Evolutionary conservation across 1,139 yeast genomes (phyloP), one percentile per base, ranked within the genome.

Genomic region (Tardiomyces digboiensis): DNA sequence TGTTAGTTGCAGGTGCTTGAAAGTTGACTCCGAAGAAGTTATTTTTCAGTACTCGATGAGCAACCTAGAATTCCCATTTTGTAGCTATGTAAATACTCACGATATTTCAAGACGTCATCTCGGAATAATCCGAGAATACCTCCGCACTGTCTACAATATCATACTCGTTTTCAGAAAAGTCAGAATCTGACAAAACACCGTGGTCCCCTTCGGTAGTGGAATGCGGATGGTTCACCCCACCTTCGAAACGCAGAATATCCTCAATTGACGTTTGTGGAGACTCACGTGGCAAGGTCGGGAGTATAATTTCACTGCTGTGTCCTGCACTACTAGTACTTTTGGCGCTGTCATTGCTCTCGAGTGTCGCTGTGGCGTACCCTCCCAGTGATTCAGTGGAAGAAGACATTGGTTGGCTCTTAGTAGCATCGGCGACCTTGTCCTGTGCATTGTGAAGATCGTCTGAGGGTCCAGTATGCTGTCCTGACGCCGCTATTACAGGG

Each of bases 231-330:
- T 41, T 45, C 23, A 20, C 40, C 40, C 38, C 40, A 20, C 29
- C 42, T 37, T 14, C 39, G 37, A 38, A 29, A n/a, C 40, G 39
- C 38, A 19, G 40, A 39, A 21, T 38, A 29, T 40, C 42, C 16
- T 46, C 47, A 21, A 39, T 19, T 1, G 54, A 49, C 4, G 43
- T 36, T 1, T 39, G 21, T 7, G 51, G 48, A 7, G 54, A 47
- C 41, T 54, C 58, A 21, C 46, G 42, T 16, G 57, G 54, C 4
- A 55, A 47, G 26, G 48, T 46, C 12, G 58, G 58, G 19, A 54
- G 42, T n/a, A 54, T 45, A 7, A 55, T 51, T n/a, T 50, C 46
- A 7, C 33, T 26, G 33, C 33, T 16, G 5, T 26, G 33, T n/a
- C n/a, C n/a, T n/a, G n/a, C n/a, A n/a, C n/a, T n/a, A n/a, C n/a